phyloP scores from a whole-genome alignment of 75 land plant species.

The Pinus tabuliformis region DNA sequence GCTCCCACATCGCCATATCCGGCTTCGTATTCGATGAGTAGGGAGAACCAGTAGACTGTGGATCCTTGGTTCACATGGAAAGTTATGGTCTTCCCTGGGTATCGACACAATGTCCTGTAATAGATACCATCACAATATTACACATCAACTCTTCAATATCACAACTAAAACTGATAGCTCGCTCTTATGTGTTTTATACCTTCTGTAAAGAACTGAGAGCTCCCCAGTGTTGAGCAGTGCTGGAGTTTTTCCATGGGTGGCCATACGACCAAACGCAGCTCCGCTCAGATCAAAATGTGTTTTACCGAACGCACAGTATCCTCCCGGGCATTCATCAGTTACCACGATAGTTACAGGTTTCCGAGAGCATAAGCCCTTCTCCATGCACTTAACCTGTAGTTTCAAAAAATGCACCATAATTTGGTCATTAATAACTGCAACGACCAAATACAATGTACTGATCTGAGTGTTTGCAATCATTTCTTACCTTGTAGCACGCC shows the following conservation, averaged over 20 bases:
- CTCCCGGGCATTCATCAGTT: conserved; percentile 45
- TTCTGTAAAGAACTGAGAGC: conserved; percentile 20
- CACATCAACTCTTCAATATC: neutral
- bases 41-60: conserved; percentile 73
- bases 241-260: conserved; percentile 2
- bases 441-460: no score
- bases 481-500: conserved; percentile 53
- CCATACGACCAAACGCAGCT: conserved; percentile 30
- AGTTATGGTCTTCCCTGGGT: conserved; percentile 62
- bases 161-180: neutral
- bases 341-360: conserved; percentile 19
- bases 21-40: no score
- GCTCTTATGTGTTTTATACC: neutral
- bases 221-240: conserved; percentile 26
- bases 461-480: no score
- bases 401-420: no score
- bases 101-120: conserved; percentile 63
- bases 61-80: conserved; percentile 84
- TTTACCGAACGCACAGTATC: conserved; percentile 30
- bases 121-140: neutral
- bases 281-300: conserved; percentile 44
- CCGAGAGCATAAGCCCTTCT: conserved; percentile 7
- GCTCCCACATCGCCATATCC: no score
- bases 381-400: conserved; percentile 18
- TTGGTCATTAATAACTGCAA: no score